Evolutionary conservation across 768 basidiomycete genomes (phyloP).

Genomic region (Amanita subjunquillea): DNA sequence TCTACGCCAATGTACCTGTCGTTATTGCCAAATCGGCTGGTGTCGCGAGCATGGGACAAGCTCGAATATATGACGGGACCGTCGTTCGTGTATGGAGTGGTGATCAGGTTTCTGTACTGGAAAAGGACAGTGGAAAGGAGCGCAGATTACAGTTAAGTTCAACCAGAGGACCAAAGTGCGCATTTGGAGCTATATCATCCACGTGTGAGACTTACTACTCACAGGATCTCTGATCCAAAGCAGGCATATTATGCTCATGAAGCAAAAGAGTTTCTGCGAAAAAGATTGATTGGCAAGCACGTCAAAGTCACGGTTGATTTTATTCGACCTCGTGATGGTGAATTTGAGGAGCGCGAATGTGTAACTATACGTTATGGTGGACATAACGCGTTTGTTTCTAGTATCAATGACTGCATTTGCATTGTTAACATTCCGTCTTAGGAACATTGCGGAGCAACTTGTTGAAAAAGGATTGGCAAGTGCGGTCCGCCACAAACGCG

Average conservation of each 20-base stretch:
- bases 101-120: conserved; percentile 78
- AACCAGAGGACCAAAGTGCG: conserved; percentile 72
- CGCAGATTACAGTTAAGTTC: conserved; percentile 82
- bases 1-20: conserved; percentile 51
- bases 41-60: conserved; percentile 28
- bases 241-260: conserved; percentile 86
- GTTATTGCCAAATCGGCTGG: conserved; percentile 37
- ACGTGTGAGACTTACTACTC: not conserved
- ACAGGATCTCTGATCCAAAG: conserved; percentile 74
- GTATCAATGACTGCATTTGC: not conserved
- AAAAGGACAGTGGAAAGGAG: conserved; percentile 67
- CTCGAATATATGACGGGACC: conserved; percentile 63
- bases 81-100: conserved; percentile 88
- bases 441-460: conserved; percentile 87
- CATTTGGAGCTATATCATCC: not conserved
- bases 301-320: conserved; percentile 85
- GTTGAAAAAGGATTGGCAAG: conserved; percentile 90
- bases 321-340: conserved; percentile 82
- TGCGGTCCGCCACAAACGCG: conserved; percentile 84
- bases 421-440: conserved; percentile 1
- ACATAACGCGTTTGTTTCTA: conserved; percentile 56
- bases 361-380: conserved; percentile 81
- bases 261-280: conserved; percentile 87
- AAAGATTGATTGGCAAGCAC: conserved; percentile 83
- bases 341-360: conserved; percentile 89